A percentile compares a stretch with the other conserved stretches of the same genome.
These are phyloP conservation scores for Penicillium manginii DNA, from an alignment of 495 filamentous ascomycete genomes.

Conservation along the genomic window DNA sequence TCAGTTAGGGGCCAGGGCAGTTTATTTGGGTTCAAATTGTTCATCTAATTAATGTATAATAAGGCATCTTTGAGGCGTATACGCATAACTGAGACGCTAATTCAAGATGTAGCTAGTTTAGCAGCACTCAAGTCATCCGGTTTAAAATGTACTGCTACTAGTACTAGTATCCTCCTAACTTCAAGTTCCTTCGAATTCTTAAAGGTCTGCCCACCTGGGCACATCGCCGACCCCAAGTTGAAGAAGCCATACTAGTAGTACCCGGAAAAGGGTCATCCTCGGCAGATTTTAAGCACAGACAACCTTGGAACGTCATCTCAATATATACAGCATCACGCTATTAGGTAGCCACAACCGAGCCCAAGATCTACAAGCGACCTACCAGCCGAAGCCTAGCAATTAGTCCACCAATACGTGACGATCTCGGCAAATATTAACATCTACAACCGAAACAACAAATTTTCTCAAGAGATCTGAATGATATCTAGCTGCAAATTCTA, in stretches of 20 bases:
- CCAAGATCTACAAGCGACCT: neutral
- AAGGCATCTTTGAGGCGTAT: too few relatives aligned
- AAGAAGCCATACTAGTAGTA: too few relatives aligned
- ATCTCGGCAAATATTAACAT: neutral
- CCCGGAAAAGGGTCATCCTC: neutral
- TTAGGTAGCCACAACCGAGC: neutral
- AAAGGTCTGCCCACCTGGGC: too few relatives aligned
- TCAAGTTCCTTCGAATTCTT: too few relatives aligned
- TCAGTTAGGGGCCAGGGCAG: neutral
- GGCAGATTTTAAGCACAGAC: neutral
- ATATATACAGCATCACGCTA: too few relatives aligned
- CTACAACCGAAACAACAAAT: neutral
- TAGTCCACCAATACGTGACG: neutral
- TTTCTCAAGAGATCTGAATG: slow-evolving; percentile 20
- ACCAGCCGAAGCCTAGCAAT: neutral
- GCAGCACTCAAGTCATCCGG: too few relatives aligned
- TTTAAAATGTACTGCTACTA: too few relatives aligned
- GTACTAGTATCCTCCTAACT: too few relatives aligned
- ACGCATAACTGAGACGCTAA: too few relatives aligned
- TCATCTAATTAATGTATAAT: neutral
- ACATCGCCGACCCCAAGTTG: too few relatives aligned
- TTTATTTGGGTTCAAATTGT: neutral
- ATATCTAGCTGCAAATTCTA: slow-evolving; percentile 16
- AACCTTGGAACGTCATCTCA: too few relatives aligned
- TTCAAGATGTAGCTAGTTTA: too few relatives aligned